Conservation (phyloP, 129 eudicot species). For the Saussurea involucrata region DNA sequence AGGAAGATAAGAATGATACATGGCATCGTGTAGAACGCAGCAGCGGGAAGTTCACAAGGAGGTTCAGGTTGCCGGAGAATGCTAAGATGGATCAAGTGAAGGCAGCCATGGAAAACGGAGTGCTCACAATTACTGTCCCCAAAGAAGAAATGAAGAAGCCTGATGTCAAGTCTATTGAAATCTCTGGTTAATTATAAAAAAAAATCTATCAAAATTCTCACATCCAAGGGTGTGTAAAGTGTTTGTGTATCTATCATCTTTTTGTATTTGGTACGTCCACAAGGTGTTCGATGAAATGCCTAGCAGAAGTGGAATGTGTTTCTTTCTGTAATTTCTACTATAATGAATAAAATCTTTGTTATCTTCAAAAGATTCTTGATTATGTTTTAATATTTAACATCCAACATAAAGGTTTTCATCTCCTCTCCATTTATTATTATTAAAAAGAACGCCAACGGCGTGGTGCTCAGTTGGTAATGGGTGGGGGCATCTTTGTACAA, state of each 20-base stretch:
- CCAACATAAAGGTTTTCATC: too few relatives aligned
- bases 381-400: too few relatives aligned
- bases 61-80: constrained; percentile 48
- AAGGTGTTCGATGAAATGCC: constrained; percentile 3
- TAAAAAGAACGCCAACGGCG: too few relatives aligned
- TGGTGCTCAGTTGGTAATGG: too few relatives aligned
- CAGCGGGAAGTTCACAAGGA: constrained; percentile 38
- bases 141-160: constrained; percentile 45
- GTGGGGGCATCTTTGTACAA: too few relatives aligned
- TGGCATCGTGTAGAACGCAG: constrained; percentile 37
- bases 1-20: constrained; percentile 43
- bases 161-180: constrained; percentile 32
- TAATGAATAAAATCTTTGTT: neutral
- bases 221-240: too few relatives aligned
- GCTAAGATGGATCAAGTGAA: constrained; percentile 38
- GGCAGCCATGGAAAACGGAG: constrained; percentile 40
- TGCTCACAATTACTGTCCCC: constrained; percentile 38
- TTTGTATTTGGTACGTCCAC: neutral
- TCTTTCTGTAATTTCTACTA: neutral
- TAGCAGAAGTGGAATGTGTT: neutral
- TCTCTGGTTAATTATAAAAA: constrained; percentile 20
- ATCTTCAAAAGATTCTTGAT: too few relatives aligned
- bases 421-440: too few relatives aligned
- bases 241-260: neutral
- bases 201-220: neutral